These are phyloP conservation scores for Alternaria conjuncta DNA, from an alignment of 2,329 filamentous ascomycete genomes.

Conservation along the genomic window DNA sequence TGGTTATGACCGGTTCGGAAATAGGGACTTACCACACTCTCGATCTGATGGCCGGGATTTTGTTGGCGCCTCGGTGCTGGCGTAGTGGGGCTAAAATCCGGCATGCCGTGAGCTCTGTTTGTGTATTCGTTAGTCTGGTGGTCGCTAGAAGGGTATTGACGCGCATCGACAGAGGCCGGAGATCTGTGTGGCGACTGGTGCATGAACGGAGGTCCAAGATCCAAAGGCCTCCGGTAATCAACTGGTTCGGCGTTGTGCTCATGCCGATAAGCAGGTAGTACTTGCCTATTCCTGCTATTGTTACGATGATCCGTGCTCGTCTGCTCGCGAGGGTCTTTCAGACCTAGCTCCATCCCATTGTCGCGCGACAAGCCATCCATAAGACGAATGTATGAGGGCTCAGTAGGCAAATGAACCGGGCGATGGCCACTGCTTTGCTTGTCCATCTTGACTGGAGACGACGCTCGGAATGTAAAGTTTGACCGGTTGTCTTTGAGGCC, in stretches of 20 bases:
- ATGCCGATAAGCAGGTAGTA: background rate
- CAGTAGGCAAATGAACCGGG: constrained; percentile 21
- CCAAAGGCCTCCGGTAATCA: constrained; percentile 13
- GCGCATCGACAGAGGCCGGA: background rate
- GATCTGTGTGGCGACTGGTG: constrained; percentile 22
- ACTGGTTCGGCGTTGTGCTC: background rate
- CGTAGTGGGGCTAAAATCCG: constrained; percentile 8
- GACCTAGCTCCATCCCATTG: constrained; percentile 28
- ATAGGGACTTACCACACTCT: constrained; percentile 51
- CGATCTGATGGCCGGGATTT: constrained; percentile 22
- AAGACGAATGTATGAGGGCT: constrained; percentile 39
- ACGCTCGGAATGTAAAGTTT: constrained; percentile 28
- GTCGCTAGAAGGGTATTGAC: constrained; percentile 4
- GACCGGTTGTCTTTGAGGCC: constrained; percentile 11
- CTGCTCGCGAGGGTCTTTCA: constrained; percentile 36
- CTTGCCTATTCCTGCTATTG: constrained; percentile 1
- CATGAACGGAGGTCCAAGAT: constrained; percentile 24
- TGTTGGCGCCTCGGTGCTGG: constrained; percentile 18
- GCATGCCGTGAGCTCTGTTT: constrained; percentile 9
- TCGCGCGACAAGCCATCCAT: constrained; percentile 38
- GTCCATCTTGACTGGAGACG: constrained; percentile 21
- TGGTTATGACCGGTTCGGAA: constrained; percentile 36
- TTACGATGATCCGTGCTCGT: background rate
- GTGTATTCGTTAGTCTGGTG: constrained; percentile 9
- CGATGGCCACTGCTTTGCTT: background rate